Evolutionary conservation across 768 basidiomycete genomes (phyloP).

Genomic region (Chlorophyllum brunneum): DNA sequence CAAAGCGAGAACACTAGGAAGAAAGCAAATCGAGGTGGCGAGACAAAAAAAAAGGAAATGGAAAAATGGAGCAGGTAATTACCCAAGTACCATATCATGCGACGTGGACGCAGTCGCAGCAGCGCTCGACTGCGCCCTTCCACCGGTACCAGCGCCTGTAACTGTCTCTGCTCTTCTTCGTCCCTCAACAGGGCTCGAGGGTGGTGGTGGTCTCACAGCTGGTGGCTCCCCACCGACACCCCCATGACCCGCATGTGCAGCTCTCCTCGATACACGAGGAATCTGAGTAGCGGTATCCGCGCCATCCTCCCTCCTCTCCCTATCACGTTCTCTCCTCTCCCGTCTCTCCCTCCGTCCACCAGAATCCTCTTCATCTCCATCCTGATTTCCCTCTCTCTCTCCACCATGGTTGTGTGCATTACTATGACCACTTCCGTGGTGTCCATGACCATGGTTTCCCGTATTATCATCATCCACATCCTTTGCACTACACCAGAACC

Average conservation of each 20-base stretch:
- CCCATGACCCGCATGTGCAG: not conserved
- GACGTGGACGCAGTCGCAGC: not conserved
- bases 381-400: not conserved
- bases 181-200: slow-evolving; percentile 9
- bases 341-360: slow-evolving; percentile 11
- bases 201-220: not conserved
- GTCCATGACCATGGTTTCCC: slow-evolving; percentile 12
- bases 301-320: slow-evolving; percentile 9
- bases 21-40: not conserved
- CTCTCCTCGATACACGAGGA: not conserved
- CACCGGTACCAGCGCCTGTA: slow-evolving; percentile 9
- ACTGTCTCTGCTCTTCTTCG: slow-evolving; percentile 20
- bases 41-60: not conserved
- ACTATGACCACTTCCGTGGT: not conserved
- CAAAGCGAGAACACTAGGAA: not conserved
- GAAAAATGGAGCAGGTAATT: not conserved
- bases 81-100: slow-evolving; percentile 5
- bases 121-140: too few relatives aligned
- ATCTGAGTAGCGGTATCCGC: slow-evolving; percentile 9
- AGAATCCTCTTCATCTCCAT: slow-evolving; percentile 5
- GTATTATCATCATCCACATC: slow-evolving; percentile 43
- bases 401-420: not conserved
- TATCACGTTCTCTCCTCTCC: slow-evolving; percentile 1
- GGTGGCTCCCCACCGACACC: not conserved
- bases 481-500: slow-evolving; percentile 86